Conservation (phyloP, 2,329 filamentous ascomycete genomes). For the Neonectria ditissima region DNA sequence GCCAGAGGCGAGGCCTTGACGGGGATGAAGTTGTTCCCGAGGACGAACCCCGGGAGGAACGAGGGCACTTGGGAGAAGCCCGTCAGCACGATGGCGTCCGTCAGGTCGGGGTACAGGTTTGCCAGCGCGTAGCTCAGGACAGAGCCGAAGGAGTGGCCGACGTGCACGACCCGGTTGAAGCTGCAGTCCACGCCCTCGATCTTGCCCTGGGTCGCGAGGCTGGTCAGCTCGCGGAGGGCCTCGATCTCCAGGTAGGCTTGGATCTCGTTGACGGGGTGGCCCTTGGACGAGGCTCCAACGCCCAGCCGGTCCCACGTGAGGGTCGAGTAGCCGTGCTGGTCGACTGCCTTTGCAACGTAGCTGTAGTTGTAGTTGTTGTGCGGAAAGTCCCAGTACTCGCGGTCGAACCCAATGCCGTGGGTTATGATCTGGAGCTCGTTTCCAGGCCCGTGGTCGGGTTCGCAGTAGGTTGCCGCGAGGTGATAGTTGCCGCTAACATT, state of each 20-base stretch:
- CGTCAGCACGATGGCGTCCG: constrained; percentile 70
- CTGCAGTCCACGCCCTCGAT: constrained; percentile 55
- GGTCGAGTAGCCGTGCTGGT: constrained; percentile 67
- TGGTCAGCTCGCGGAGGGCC: constrained; percentile 66
- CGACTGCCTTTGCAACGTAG: constrained; percentile 68
- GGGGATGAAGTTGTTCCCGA: constrained; percentile 61
- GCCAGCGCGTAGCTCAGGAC: constrained; percentile 68
- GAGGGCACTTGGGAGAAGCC: constrained; percentile 65
- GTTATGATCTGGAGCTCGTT: constrained; percentile 55
- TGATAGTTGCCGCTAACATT: constrained; percentile 66
- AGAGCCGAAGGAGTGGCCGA: constrained; percentile 75
- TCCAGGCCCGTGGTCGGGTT: constrained; percentile 60
- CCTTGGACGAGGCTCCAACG: constrained; percentile 68
- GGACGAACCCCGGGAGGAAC: constrained; percentile 58
- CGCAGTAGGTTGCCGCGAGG: constrained; percentile 72
- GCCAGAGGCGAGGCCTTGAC: constrained; percentile 51
- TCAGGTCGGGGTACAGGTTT: constrained; percentile 62
- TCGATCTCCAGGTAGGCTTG: constrained; percentile 69
- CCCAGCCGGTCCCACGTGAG: constrained; percentile 73
- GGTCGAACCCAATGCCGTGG: constrained; percentile 56
- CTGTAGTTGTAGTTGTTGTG: constrained; percentile 71
- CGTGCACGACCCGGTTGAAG: constrained; percentile 64
- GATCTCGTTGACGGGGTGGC: constrained; percentile 69
- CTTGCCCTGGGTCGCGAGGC: constrained; percentile 57
- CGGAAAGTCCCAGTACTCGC: constrained; percentile 71